Evolutionary conservation across 495 filamentous ascomycete species (phyloP).

Genomic region (Podospora tetraspora): DNA sequence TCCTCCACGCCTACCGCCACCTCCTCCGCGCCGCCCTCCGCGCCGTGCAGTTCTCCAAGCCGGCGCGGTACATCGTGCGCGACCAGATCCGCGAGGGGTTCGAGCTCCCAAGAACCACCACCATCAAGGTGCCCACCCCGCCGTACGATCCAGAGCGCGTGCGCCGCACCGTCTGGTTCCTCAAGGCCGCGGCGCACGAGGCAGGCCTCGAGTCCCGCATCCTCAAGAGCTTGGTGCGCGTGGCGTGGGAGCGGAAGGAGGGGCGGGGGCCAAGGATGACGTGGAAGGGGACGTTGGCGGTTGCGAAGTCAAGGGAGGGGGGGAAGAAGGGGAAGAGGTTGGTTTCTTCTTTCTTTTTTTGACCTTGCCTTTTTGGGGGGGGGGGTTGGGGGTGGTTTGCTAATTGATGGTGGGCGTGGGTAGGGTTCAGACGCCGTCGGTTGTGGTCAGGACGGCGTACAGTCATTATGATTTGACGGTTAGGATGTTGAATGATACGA

Average conservation of each 20-base stretch:
- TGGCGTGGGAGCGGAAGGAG: constrained; percentile 39
- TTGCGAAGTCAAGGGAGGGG: constrained; percentile 7
- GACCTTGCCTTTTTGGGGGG: not conserved
- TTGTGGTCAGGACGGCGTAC: constrained; percentile 30
- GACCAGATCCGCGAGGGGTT: constrained; percentile 66
- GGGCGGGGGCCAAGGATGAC: not conserved
- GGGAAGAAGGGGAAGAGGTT: constrained; percentile 12
- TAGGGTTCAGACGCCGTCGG: not conserved
- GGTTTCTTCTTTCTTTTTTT: constrained; percentile 6
- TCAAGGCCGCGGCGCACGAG: constrained; percentile 59
- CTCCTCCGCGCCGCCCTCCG: constrained; percentile 69
- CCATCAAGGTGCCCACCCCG: too few relatives aligned
- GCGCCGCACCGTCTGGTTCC: constrained; percentile 69
- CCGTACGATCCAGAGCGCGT: constrained; percentile 56
- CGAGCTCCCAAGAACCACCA: not conserved
- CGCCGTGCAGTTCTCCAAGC: constrained; percentile 74
- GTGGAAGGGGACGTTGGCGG: constrained; percentile 3
- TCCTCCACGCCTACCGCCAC: constrained; percentile 73
- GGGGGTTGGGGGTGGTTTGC: not conserved
- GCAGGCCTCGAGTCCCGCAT: constrained; percentile 76
- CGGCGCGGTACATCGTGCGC: constrained; percentile 61
- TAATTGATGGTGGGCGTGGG: not conserved
- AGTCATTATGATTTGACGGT: constrained; percentile 62
- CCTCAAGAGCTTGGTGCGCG: constrained; percentile 64
- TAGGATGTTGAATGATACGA: constrained; percentile 65